Percentiles rank a stretch among this genome's conserved stretches.
Evolutionary conservation across 2,329 filamentous ascomycete species (phyloP).

Genomic region (Spiromastix sp.): DNA sequence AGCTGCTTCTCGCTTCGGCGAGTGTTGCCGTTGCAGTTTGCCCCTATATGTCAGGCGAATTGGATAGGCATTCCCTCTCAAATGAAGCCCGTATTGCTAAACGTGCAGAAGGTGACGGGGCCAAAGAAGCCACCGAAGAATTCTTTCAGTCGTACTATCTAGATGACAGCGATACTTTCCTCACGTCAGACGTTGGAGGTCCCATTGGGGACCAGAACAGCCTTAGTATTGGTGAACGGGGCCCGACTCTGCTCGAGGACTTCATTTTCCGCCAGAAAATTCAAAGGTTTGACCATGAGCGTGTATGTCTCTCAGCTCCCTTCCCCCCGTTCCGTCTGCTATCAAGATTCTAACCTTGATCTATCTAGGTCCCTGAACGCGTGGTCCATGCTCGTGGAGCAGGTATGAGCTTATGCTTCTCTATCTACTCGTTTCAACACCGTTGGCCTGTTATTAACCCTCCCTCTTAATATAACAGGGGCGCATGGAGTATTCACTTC

Average conservation of each 20-base stretch:
- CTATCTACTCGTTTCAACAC: neutral
- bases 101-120: slow-evolving; percentile 16
- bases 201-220: slow-evolving; percentile 58
- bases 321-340: neutral
- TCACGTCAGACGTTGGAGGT: slow-evolving; percentile 59
- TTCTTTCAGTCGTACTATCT: slow-evolving; percentile 36
- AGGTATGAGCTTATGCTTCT: slow-evolving; percentile 18
- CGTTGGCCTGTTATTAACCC: too few relatives aligned
- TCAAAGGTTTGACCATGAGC: slow-evolving; percentile 59
- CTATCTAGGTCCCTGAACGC: slow-evolving; percentile 45
- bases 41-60: slow-evolving; percentile 30
- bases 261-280: slow-evolving; percentile 65
- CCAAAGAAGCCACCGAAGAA: slow-evolving; percentile 24
- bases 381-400: slow-evolving; percentile 62
- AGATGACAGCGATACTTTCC: slow-evolving; percentile 45
- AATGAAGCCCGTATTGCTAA: slow-evolving; percentile 10
- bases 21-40: slow-evolving; percentile 29
- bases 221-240: slow-evolving; percentile 55
- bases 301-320: slow-evolving; percentile 35
- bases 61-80: slow-evolving; percentile 7
- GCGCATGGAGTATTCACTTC: slow-evolving; percentile 62
- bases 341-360: slow-evolving; percentile 6
- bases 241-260: slow-evolving; percentile 60
- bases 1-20: slow-evolving; percentile 19
- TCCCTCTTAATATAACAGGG: too few relatives aligned